Percentiles rank a stretch among this genome's conserved stretches.
Conservation (phyloP, 441 rosid species). For the Syzygium syzygioides region DNA sequence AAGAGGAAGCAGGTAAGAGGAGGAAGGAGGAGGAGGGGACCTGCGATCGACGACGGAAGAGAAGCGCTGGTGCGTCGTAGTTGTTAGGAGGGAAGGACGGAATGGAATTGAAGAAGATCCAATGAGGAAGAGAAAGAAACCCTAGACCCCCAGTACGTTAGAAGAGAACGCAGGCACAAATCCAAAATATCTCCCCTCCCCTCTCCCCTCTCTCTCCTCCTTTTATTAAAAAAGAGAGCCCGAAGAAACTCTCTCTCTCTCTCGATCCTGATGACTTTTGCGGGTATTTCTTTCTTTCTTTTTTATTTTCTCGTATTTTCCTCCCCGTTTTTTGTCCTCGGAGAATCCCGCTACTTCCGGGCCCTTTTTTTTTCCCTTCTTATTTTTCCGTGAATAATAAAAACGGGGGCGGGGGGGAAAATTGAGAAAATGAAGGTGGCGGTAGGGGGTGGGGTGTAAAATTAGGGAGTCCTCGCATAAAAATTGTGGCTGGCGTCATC, state of each 20-base stretch:
- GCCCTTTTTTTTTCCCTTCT: not conserved
- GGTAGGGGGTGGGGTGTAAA: not conserved
- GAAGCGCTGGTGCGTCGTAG: not conserved
- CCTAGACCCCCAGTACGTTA: not conserved
- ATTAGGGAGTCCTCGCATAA: not conserved
- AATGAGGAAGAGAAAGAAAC: not conserved
- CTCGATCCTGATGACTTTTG: not conserved
- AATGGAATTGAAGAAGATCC: not conserved
- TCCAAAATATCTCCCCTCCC: not conserved
- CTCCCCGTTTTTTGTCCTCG: not conserved
- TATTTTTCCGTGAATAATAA: not conserved
- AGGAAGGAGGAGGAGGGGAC: not conserved
- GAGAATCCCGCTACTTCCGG: not conserved
- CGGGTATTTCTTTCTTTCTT: not conserved
- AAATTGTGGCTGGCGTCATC: not conserved
- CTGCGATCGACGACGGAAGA: not conserved
- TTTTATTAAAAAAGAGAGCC: not conserved
- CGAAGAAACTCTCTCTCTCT: not conserved
- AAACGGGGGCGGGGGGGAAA: fast-evolving
- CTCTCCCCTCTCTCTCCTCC: not conserved
- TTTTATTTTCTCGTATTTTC: too few species aligned
- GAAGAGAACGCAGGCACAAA: not conserved
- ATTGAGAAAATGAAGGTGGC: not conserved
- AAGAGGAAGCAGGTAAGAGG: not conserved
- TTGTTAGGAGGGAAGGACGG: not conserved